phyloP scores from a whole-genome alignment of 2,329 filamentous ascomycete genomes.

The Botrytis medusae region DNA sequence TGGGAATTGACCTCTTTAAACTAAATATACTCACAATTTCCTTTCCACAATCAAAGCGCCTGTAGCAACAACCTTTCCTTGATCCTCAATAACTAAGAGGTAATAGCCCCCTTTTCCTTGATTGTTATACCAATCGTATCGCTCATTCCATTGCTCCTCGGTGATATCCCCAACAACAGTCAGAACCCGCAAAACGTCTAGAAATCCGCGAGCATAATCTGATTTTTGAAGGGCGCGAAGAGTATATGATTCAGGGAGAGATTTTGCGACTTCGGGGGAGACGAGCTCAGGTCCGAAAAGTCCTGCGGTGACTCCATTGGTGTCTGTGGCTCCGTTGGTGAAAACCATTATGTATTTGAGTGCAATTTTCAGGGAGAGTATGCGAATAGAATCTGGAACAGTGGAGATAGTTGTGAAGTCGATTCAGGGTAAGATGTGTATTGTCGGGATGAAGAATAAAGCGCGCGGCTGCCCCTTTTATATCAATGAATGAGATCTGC shows the following conservation, averaged over 20 bases:
- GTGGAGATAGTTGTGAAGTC: background rate
- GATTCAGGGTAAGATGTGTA: background rate
- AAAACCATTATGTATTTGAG: background rate
- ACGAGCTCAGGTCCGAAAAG: conserved; percentile 80
- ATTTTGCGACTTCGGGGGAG: conserved; percentile 68
- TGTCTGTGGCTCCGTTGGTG: conserved; percentile 40
- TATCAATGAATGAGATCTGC: conserved; percentile 1
- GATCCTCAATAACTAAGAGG: conserved; percentile 76
- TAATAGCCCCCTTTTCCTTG: conserved; percentile 72
- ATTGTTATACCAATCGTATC: conserved; percentile 77
- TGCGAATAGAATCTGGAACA: background rate
- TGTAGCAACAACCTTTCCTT: conserved; percentile 74
- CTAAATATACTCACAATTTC: conserved; percentile 70
- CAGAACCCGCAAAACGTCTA: conserved; percentile 86
- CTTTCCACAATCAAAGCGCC: conserved; percentile 88
- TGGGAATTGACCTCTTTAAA: background rate
- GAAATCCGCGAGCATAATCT: conserved; percentile 80
- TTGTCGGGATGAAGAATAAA: background rate
- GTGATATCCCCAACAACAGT: conserved; percentile 89
- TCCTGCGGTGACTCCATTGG: conserved; percentile 46
- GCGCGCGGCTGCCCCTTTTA: conserved; percentile 8
- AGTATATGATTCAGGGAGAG: conserved; percentile 77
- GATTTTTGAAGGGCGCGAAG: conserved; percentile 75
- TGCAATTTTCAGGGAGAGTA: background rate
- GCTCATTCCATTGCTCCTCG: conserved; percentile 70